Conservation (phyloP, 441 rosid species). For the Brassica hybrid region DNA sequence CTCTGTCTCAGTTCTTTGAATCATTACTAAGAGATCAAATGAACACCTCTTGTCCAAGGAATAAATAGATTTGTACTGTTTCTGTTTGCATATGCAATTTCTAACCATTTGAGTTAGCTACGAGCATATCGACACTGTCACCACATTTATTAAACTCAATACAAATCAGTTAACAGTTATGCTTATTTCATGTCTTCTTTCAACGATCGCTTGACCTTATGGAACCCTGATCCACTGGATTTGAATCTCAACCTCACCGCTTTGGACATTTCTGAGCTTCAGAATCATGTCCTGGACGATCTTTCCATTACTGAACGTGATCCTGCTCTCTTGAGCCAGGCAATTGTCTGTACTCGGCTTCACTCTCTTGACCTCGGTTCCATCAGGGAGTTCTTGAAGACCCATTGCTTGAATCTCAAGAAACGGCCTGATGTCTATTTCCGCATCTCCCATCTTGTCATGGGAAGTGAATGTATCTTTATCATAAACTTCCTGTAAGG, state of each 20-base stretch:
- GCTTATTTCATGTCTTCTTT: background rate
- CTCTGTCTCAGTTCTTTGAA: too few species aligned
- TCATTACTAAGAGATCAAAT: too few species aligned
- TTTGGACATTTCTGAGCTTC: conserved; percentile 29
- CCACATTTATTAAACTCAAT: background rate
- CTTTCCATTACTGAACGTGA: conserved; percentile 24
- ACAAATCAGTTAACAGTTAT: background rate
- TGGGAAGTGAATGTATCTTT: conserved; percentile 34
- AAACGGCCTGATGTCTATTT: conserved; percentile 33
- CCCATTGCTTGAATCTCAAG: conserved; percentile 17
- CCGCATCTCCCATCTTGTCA: conserved; percentile 43
- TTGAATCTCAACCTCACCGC: conserved; percentile 42
- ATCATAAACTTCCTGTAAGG: conserved; percentile 34
- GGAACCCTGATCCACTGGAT: conserved; percentile 53
- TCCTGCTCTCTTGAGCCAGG: conserved; percentile 33
- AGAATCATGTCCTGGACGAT: conserved; percentile 34
- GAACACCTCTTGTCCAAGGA: too few species aligned
- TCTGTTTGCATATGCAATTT: too few species aligned
- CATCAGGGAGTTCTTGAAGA: conserved; percentile 22
- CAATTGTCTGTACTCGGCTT: background rate
- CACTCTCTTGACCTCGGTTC: conserved; percentile 20
- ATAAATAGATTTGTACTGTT: too few species aligned
- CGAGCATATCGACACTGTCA: background rate
- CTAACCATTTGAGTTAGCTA: background rate
- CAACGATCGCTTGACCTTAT: background rate